phyloP scores from a whole-genome alignment of 441 rosid species.

The Croton setiger region DNA sequence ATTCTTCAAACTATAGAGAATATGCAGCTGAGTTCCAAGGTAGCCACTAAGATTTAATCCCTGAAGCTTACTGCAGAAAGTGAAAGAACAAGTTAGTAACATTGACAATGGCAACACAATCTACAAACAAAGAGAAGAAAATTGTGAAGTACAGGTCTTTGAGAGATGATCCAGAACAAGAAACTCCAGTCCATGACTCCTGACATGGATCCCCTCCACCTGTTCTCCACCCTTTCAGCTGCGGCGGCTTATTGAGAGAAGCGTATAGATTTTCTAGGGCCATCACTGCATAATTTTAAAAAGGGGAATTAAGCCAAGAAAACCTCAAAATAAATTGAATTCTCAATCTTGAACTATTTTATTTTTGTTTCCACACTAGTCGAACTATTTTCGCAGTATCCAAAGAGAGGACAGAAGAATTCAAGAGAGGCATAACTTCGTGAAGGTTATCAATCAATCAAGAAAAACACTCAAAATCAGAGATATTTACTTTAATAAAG shows the following conservation, averaged over 20 bases:
- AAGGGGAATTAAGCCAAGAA: slow-evolving; percentile 1
- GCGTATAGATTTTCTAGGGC: slow-evolving; percentile 64
- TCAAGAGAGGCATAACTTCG: background rate
- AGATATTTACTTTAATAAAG: background rate
- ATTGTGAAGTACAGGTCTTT: slow-evolving; percentile 49
- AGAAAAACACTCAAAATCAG: background rate
- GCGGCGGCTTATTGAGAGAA: slow-evolving; percentile 51
- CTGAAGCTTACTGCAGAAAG: slow-evolving; percentile 47
- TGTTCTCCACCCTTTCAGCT: slow-evolving; percentile 69
- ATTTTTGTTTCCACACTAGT: background rate
- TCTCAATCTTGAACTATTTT: slow-evolving; percentile 3
- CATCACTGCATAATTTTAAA: slow-evolving; percentile 39
- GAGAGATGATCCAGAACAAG: slow-evolving; percentile 70
- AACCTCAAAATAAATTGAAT: slow-evolving; percentile 1
- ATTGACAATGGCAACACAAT: background rate
- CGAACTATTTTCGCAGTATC: slow-evolving; percentile 8
- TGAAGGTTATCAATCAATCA: background rate
- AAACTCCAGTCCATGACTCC: slow-evolving; percentile 81
- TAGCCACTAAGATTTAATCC: slow-evolving; percentile 65
- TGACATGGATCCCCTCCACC: slow-evolving; percentile 85
- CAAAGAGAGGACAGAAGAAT: slow-evolving; percentile 18
- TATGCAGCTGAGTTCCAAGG: slow-evolving; percentile 67
- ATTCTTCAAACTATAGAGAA: slow-evolving; percentile 64
- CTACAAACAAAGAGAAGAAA: background rate
- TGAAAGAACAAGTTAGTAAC: slow-evolving; percentile 15